Percentiles rank a stretch among this genome's conserved stretches.
These are phyloP conservation scores for Nitzschia sp. DNA, from an alignment of 108 stramenopile genomes.

Conservation along the genomic window DNA sequence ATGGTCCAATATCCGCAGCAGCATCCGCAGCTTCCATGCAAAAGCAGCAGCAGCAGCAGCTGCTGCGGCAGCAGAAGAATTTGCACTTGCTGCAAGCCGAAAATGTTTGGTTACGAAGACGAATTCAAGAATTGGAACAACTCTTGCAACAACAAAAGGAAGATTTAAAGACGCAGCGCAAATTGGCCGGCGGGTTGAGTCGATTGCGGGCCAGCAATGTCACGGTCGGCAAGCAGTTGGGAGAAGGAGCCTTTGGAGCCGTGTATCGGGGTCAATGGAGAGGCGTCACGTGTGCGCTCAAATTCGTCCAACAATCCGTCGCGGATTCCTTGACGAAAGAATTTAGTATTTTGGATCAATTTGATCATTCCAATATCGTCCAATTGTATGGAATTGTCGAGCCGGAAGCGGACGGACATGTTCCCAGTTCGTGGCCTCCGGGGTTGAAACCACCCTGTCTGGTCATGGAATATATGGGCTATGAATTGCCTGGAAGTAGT, in stretches of 20 bases:
- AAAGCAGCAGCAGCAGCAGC: background rate
- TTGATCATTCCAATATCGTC: conserved; percentile 26
- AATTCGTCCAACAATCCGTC: conserved; percentile 10
- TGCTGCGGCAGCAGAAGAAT: background rate
- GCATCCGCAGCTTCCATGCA: background rate
- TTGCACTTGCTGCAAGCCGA: background rate
- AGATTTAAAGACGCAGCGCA: conserved; percentile 3
- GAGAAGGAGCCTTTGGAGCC: conserved; percentile 17
- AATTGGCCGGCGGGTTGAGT: conserved; percentile 3
- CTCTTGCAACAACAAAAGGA: background rate
- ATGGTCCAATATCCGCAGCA: background rate
- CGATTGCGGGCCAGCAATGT: conserved; percentile 14
- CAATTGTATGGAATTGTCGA: conserved; percentile 13
- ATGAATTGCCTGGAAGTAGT: background rate
- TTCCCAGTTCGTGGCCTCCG: conserved; percentile 7
- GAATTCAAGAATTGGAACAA: background rate
- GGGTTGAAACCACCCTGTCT: conserved; percentile 13
- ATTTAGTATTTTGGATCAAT: conserved; percentile 15
- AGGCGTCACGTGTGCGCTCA: conserved; percentile 19
- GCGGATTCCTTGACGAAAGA: conserved; percentile 12
- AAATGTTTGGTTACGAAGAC: conserved; percentile 6
- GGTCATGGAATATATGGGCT: conserved; percentile 24
- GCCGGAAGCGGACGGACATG: background rate
- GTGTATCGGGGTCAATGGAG: conserved; percentile 17
- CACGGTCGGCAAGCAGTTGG: conserved; percentile 14